Conservation (phyloP, 140 eudicot genomes). For the Bidens hawaiensis region DNA sequence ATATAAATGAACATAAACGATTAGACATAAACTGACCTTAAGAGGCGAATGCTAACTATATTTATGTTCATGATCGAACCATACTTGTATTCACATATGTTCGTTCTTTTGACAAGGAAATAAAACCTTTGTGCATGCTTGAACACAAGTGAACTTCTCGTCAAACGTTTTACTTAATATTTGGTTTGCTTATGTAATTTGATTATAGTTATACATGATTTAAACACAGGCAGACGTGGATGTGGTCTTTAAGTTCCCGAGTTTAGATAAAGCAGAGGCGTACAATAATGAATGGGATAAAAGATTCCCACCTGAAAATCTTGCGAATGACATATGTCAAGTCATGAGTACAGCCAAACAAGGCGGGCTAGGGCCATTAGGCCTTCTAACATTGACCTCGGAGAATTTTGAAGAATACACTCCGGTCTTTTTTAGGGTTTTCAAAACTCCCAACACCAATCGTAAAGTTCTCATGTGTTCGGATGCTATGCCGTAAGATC, state of each 20-base stretch:
- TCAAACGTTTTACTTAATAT: not conserved
- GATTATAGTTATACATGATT: not conserved
- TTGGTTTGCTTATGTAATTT: not conserved
- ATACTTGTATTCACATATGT: too few species aligned
- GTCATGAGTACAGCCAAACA: constrained; percentile 9
- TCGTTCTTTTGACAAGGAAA: not conserved
- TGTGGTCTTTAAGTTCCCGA: constrained; percentile 13
- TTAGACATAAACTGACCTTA: not conserved
- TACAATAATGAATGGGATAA: constrained; percentile 18
- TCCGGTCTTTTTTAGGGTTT: constrained; percentile 26
- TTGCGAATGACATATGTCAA: constrained; percentile 18
- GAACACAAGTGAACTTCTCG: not conserved
- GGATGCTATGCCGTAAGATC: constrained; percentile 23
- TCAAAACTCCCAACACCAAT: constrained; percentile 11
- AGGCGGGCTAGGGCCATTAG: constrained; percentile 36
- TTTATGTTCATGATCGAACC: not conserved
- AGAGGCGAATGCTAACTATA: too few species aligned
- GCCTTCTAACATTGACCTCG: constrained; percentile 31
- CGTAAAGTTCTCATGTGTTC: constrained; percentile 30
- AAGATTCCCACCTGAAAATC: constrained; percentile 11
- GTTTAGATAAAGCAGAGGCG: constrained; percentile 22
- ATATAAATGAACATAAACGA: not conserved
- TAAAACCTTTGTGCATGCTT: not conserved
- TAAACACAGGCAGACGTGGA: constrained; percentile 23
- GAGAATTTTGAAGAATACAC: constrained; percentile 27